These are phyloP conservation scores for Lindgomyces ingoldianus DNA, from an alignment of 495 filamentous ascomycete genomes.

Conservation along the genomic window DNA sequence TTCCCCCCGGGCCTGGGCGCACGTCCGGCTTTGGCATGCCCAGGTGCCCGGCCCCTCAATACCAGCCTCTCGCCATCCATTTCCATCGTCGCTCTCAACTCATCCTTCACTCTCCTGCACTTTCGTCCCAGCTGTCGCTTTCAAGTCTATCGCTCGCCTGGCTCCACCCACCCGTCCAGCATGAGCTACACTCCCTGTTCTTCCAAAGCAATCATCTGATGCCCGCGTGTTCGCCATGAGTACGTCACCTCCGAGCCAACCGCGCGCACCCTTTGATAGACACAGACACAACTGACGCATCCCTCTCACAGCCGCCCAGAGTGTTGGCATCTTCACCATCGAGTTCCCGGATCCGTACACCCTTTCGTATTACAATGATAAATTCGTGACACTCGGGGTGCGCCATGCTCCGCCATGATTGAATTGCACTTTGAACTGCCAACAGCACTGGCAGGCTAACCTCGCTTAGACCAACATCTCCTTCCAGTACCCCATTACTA, in stretches of 20 bases:
- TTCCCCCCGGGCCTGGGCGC: background rate
- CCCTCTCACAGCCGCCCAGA: constrained; percentile 29
- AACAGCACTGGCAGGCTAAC: background rate
- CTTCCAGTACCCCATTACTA: constrained; percentile 61
- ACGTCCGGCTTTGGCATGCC: background rate
- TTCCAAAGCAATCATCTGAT: background rate
- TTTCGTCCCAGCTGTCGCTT: background rate
- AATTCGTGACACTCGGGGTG: constrained; percentile 28
- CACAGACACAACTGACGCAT: constrained; percentile 1
- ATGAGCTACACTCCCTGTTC: constrained; percentile 10
- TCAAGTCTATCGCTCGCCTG: background rate
- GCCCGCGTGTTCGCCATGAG: constrained; percentile 26
- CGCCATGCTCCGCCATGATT: background rate
- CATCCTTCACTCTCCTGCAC: background rate
- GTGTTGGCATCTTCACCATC: constrained; percentile 39
- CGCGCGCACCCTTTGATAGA: background rate
- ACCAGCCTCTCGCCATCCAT: constrained; percentile 17
- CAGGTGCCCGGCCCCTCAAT: background rate
- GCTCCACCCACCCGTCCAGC: background rate
- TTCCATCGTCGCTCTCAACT: background rate
- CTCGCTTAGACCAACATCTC: constrained; percentile 58
- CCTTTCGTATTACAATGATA: constrained; percentile 22
- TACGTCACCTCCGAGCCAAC: constrained; percentile 44
- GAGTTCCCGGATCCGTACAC: constrained; percentile 42
- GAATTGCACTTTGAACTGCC: background rate